Base-by-base conservation (phyloP, 169 alveolate genomes). In the Plasmodium malariae region DNA sequence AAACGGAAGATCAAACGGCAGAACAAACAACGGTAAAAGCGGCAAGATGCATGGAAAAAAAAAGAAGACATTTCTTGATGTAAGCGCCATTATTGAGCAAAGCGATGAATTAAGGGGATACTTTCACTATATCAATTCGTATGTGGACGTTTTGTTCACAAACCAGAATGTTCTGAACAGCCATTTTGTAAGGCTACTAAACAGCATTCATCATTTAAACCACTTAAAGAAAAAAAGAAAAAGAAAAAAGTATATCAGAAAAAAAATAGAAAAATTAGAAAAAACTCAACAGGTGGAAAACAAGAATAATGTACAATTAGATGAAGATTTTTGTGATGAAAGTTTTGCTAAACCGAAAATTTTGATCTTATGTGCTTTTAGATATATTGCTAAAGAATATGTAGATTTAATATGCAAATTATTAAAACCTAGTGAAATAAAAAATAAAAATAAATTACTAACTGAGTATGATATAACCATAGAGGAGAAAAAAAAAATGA, bases 371-470 rank as follows among this genome's bases (percentile, higher is more conserved):
- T 92, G 93, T 30, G 85, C 92, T 3, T 86, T 92, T 32, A 87
- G 91, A 28, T 91, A 92, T 49, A 69, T 78, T 21, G 89, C 93
- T 7, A 92, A 88, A 32, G 80, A 76, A 40, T 51, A 83, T 54
- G 88, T 88, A 19, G 95, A 92, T 63, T 43, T 85, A 62, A 62
- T 92, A 34, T 37, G 65, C 1, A 45, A 85, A 7, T 32, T 92
- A 73, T 26, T 92, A 30, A 87, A 88, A 17, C 93, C 86, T 54
- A 19, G 48, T 24, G 90, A 80, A 43, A 28, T 54, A 37, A 92
- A 89, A 40, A 93, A 92, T 72, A 70, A 78, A 60, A 94, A 94
- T 24, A 87, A 91, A 65, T 95, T 95, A 73, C 59, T 74, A 32
- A 72, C 54, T 43, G 96, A 95, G 37, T 94, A 92, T 78, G 93